Evolutionary conservation across 345 rosid species (phyloP), one percentile per base, ranked within the genome.

Genomic region (Syzygium grande): DNA sequence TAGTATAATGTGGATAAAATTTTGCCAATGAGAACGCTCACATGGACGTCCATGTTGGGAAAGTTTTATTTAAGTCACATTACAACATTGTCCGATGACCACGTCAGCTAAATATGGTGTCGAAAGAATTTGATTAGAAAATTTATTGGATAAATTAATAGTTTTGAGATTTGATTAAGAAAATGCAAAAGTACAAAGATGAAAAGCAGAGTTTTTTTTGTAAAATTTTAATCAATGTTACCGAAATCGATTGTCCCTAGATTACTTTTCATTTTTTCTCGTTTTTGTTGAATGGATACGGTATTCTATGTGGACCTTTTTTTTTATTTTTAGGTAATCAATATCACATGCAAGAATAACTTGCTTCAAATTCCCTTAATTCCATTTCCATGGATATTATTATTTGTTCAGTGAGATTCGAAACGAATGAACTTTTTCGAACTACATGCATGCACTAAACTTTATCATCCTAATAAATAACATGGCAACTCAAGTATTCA

Each of bases 171-270:
- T 61, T 61, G 34, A n/a, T 58, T 58, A 58, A 58, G 25, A 58
- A 58, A 10, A 0, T 25, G n/a, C 0, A 0, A 58, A 58, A 0
- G 1, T 13, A 61, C 25, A 2, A 27, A 59, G 65, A 25, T 3
- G 16, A 59, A 27, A 56, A 5, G 8, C 2, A 27, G 7, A 0
- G 7, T 27, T 25, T 59, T 23, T 52, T 21, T 27, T 59, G 1
- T 14, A 59, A 0, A 59, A 59, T 59, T 59, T 14, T 59, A 11
- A 27, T 59, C 2, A 27, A 59, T 14, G 16, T 59, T 59, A 59
- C 7, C 11, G 30, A 25, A 59, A 59, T 61, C 73, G n/a, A 61
- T n/a, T 61, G 34, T 61, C 29, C 9, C 65, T 25, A 59, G 0
- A 25, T 59, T 25, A 59, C 65, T 27, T 59, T 25, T 25, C 65